These are phyloP conservation scores for Tolypocladium tropicale DNA, from an alignment of 2,329 filamentous ascomycete genomes.

Conservation along the genomic window DNA sequence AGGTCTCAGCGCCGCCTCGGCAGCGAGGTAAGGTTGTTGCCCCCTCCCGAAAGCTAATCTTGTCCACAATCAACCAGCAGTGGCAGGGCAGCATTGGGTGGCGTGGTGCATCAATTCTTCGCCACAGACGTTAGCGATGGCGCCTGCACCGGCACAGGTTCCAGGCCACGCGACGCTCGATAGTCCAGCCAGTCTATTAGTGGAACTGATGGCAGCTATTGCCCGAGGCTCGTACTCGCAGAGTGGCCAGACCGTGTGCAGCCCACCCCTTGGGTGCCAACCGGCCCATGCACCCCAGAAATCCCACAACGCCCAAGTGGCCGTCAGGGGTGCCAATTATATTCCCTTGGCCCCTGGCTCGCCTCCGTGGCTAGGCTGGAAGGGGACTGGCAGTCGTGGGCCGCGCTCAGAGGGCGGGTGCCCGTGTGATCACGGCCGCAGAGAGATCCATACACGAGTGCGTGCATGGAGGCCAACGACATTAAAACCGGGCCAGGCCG, in stretches of 20 bases:
- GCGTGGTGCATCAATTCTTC: background rate
- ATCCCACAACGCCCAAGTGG: too few species aligned
- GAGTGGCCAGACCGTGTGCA: background rate
- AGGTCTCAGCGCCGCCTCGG: background rate
- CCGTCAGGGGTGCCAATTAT: conserved; percentile 7
- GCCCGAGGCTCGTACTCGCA: background rate
- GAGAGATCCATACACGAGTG: background rate
- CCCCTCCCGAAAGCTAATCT: background rate
- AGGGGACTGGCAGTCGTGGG: background rate
- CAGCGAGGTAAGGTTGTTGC: background rate
- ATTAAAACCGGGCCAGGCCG: background rate
- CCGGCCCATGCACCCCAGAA: conserved; percentile 16
- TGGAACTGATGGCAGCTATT: background rate
- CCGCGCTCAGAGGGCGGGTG: background rate
- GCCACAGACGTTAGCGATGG: background rate
- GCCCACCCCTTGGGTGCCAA: background rate
- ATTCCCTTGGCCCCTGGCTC: conserved; percentile 6
- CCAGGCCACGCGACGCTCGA: background rate
- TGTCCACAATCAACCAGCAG: background rate
- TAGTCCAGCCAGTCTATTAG: background rate
- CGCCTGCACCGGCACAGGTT: background rate
- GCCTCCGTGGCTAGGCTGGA: background rate
- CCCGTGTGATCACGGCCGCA: background rate
- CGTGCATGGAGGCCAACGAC: background rate
- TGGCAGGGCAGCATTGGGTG: background rate